Percentiles rank a stretch among this genome's conserved stretches.
phyloP scores from a whole-genome alignment of 495 filamentous ascomycete species.

The Penicillium waksmanii region DNA sequence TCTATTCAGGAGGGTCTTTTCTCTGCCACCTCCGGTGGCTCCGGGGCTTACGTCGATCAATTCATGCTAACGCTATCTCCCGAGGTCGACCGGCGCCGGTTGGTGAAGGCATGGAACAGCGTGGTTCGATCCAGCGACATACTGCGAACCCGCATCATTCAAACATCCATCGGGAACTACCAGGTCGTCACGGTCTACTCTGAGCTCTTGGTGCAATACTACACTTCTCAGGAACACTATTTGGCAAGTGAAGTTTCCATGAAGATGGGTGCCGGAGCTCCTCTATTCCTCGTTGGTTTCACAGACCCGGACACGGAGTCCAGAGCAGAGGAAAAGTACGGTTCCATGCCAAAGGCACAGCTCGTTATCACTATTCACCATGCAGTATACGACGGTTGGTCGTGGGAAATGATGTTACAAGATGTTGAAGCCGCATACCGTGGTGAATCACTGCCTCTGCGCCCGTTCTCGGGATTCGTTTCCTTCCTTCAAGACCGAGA shows the following conservation, averaged over 20 bases:
- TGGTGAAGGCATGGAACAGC: background rate
- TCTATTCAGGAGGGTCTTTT: slow-evolving; percentile 43
- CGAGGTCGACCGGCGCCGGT: slow-evolving; percentile 18
- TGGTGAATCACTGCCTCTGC: background rate
- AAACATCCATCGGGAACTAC: background rate
- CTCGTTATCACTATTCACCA: slow-evolving; percentile 59
- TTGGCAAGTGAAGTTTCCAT: background rate
- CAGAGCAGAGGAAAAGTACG: no score
- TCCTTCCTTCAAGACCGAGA: background rate
- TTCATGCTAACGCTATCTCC: slow-evolving; percentile 23
- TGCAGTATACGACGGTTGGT: slow-evolving; percentile 63
- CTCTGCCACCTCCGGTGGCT: slow-evolving; percentile 50
- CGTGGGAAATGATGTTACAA: slow-evolving; percentile 51
- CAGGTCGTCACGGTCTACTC: background rate
- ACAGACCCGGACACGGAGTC: background rate
- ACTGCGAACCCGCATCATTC: background rate
- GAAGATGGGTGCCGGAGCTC: background rate
- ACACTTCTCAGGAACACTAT: background rate
- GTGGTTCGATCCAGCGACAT: background rate
- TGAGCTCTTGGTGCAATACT: background rate
- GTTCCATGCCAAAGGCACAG: background rate
- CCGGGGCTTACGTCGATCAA: slow-evolving; percentile 53
- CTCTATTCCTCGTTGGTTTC: background rate
- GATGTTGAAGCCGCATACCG: slow-evolving; percentile 45
- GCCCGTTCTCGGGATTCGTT: slow-evolving; percentile 12